Evolutionary conservation across 192 early-diverging fungal genomes (phyloP), one percentile per base, ranked within the genome.

Genomic region (Linnemannia exigua): DNA sequence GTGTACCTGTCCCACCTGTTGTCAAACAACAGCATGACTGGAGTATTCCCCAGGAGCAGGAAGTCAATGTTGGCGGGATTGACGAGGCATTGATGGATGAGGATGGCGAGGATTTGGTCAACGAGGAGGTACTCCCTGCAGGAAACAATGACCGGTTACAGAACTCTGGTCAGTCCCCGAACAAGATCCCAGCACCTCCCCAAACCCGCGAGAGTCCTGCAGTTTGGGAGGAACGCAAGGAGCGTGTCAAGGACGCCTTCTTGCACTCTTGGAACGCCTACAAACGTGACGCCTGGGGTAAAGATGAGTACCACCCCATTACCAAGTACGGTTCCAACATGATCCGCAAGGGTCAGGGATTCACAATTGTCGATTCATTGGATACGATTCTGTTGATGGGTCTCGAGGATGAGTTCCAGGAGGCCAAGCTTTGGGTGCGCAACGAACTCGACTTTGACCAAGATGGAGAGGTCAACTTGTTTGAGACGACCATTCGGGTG

Each of bases 381-480:
- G 97, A 98, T 77, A 96, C 97, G 20, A 91, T 97, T 35, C 79
- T 92, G 31, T 88, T 99, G 37, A 95, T 98, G 94, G 93, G 90
- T n/a, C 88, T 96, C 50, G 90, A 89, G 3, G 86, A 90, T 2
- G 96, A 98, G 76, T 98, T 95, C 78, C 47, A 88, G 17, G 88
- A 93, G 69, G 95, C 94, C 15, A 89, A 92, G 33, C 87, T 88
- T 46, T 95, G 93, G 92, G 91, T 97, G 8, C 74, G 58, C 4
- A 88, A 80, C 1, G 86, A 89, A 37, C 79, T 98, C 0, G 89
- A 93, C 66, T 97, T 94, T 88, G 91, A 94, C 72, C 91, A 94
- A 54, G 79, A 93, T 79, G 93, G 90, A 28, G 88, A 93, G 67
- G 89, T 92, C n/a, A 90, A 90, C 51, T 84, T 95, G 35, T 95